Base-by-base conservation (phyloP, 768 basidiomycete species). In the Clathrus columnatus region DNA sequence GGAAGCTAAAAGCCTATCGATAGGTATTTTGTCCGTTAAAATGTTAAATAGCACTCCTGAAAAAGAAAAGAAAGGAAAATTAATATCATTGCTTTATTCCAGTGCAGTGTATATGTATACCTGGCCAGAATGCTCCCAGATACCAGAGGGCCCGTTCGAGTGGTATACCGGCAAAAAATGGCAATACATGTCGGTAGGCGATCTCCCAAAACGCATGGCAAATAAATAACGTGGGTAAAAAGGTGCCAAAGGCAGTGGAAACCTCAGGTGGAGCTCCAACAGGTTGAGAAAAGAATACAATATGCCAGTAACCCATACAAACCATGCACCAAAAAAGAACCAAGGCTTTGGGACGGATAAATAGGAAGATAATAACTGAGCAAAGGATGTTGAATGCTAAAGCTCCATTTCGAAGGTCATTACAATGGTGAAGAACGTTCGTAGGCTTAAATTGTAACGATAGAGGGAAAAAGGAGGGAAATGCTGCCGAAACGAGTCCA, bases 301-400 rank as follows among this genome's bases (percentile, higher is more conserved):
- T 73, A 61, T 93, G 89, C 90, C 91, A 93, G 65, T 80, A 92
- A 1, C 89, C 86, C 45, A 88, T 85, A 70, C 81, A 87, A 5
- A 87, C 80, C n/a, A 89, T 72, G 62, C 76, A 83, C 85, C 86
- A 88, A 67, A 76, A 89, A 2, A 81, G 67, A 28, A 88, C 70
- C 59, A 88, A 75, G 2, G 84, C 74, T 62, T 73, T 80, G 1
- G 87, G 87, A 16, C 87, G 82, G 46, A 93, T 72, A 48, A 92
- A 61, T 41, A 88, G 72, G 66, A 88, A 89, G 45, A 92, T 71
- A 26, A 81, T 61, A 63, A 76, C 80, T 0, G 83, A 84, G 51
- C 86, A 70, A 32, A 86, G 63, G 43, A 87, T 72, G 65, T 93
- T 86, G 72, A 87, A 81, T 5, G 78, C 83, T 54, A 93, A 75